Evolutionary conservation across 1,284 basidiomycete genomes (phyloP), one percentile per base, ranked within the genome.

Genomic region (Moniliella sp.): DNA sequence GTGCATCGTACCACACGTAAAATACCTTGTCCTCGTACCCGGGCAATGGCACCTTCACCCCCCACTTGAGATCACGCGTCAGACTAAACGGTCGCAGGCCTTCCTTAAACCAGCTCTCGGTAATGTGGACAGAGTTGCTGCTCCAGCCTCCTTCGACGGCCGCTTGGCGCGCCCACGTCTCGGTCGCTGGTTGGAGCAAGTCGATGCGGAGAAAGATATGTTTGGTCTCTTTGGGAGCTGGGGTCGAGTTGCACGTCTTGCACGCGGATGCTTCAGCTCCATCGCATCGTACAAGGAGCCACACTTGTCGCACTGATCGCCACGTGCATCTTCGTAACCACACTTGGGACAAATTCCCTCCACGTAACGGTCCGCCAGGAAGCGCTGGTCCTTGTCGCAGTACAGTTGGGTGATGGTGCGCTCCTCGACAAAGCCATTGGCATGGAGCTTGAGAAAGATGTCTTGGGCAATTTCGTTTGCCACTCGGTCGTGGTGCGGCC

Each of bases 301-400:
- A 57, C 88, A 99, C 39, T 75, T 70, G 62, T 99, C 88, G 63
- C 88, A 99, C 67, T 99, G 91, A 62, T 99, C 91, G 7, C 88
- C 88, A 28, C 91, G 78, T 23, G 88, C 91, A 47, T 94, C 88
- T 29, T 57, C 52, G 39, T 59, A 59, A 23, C 41, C 42, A 28
- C 56, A 59, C 29, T 48, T 48, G 12, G 56, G 56, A 37, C 56
- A 59, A 18, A 37, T 40, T 14, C 56, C 56, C 30, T 57, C 50
- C 7, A 59, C 56, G 39, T 57, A 59, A 32, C 56, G 51, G 34
- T 59, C 56, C 11, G 56, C 56, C 11, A 59, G 39, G 43, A 57
- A 59, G 23, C 56, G 42, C 18, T 44, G 18, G 44, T 46, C 47
- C 15, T 37, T 44, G 25, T 46, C 39, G 34, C 56, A 59, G 36